These are phyloP conservation scores for Halocafeteria seosinensis DNA, from an alignment of 108 stramenopile species.

Conservation along the genomic window DNA sequence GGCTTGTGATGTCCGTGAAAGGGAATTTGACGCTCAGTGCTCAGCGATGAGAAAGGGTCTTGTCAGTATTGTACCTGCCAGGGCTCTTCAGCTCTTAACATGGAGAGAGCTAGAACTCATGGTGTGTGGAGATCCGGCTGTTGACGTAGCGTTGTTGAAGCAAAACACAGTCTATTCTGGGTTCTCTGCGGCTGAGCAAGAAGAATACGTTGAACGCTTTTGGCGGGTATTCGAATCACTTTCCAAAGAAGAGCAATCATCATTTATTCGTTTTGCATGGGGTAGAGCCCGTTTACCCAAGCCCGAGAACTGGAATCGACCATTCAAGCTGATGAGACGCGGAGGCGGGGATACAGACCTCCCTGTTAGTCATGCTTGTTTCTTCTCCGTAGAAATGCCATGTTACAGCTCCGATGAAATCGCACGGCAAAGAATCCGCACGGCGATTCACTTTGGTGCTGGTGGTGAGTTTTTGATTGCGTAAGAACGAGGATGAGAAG, in stretches of 20 bases:
- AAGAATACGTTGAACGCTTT: constrained; percentile 22
- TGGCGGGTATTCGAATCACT: constrained; percentile 37
- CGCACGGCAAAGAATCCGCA: constrained; percentile 30
- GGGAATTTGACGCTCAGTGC: constrained; percentile 30
- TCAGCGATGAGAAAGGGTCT: constrained; percentile 29
- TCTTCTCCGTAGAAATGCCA: constrained; percentile 42
- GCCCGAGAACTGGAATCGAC: not conserved
- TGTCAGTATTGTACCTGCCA: constrained; percentile 18
- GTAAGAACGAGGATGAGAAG: too few relatives aligned
- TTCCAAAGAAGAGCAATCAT: constrained; percentile 29
- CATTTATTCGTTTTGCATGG: constrained; percentile 49
- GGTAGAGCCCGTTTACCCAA: constrained; percentile 36
- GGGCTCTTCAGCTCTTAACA: constrained; percentile 33
- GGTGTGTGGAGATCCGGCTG: constrained; percentile 31
- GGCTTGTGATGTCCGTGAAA: not conserved
- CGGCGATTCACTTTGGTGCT: not conserved
- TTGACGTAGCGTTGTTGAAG: constrained; percentile 34
- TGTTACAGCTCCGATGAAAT: constrained; percentile 31
- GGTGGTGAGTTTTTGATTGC: not conserved
- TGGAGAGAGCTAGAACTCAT: constrained; percentile 34
- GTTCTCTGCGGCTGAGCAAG: constrained; percentile 14
- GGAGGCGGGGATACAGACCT: not conserved
- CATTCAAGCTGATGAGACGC: not conserved
- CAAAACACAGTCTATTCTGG: constrained; percentile 27
- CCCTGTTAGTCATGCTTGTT: constrained; percentile 38